Evolutionary conservation across 2,329 filamentous ascomycete genomes (phyloP), one percentile per base, ranked within the genome.

Genomic region (Lachnellula subtilissima): DNA sequence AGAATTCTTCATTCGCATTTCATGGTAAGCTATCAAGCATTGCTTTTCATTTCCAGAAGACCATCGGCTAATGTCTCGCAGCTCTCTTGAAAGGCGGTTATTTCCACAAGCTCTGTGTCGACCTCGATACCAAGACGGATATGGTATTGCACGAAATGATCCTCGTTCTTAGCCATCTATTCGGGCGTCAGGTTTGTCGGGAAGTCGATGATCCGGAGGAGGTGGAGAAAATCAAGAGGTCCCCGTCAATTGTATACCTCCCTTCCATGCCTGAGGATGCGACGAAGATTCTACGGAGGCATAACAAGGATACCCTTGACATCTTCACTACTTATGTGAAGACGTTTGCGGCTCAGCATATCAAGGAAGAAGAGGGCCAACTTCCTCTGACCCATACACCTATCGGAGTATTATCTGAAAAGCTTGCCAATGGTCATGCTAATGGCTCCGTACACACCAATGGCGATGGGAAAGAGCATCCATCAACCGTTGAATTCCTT

Each of bases 1-100:
- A 91, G 63, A 89, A 88, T 64, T 83, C 85, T 0, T 83, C 82
- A 5, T 91, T 92, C 66, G 87, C 87, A 0, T 89, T 92, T 71
- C 88, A 92, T 67, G 83, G 67, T 69, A 66, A 58, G 59, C 14
- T 19, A 43, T 52, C 15, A 43, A n/a, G 9, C 15, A 7, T 32
- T 32, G 28, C 9, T 35, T 61, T 8, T 42, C 19, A 22, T 28
- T 12, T 32, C 12, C 2, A 25, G 15, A 32, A 12, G 28, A n/a
- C n/a, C 11, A 32, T 39, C 14, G 39, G 22, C 60, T 63, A 60
- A 64, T 43, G 11, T 23, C n/a, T 46, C 19, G 5, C 23, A 69
- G 69, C 87, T 1, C 74, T 93, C 9, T 73, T 93, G 1, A 86
- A 84, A 56, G 81, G 79, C 2, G 87, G 88, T 0, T 91, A 88